phyloP scores from a whole-genome alignment of 78 protist genomes.

The Dictyostelium capitatum region DNA sequence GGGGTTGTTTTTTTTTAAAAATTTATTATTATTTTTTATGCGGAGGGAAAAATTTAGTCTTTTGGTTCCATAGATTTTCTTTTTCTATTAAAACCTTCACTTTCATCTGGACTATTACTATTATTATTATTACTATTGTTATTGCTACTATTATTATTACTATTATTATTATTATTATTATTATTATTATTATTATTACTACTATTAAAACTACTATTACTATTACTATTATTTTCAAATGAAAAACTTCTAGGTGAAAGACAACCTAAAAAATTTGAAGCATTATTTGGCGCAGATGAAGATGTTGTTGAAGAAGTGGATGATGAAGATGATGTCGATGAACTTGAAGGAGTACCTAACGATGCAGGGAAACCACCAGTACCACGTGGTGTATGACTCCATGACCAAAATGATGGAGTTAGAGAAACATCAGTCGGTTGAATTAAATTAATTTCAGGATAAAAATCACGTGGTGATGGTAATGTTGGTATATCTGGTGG shows the following conservation, averaged over 20 bases:
- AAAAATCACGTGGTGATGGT: conserved; percentile 71
- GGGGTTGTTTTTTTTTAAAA: too few relatives aligned
- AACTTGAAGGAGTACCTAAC: neutral
- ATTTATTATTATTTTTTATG: too few relatives aligned
- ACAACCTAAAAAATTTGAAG: neutral
- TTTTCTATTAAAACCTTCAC: neutral
- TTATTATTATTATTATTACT: neutral
- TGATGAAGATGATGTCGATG: neutral
- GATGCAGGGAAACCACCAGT: neutral
- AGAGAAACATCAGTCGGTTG: neutral
- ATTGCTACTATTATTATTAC: neutral
- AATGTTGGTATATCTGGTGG: conserved; percentile 63
- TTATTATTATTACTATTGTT: neutral
- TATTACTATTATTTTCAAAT: neutral
- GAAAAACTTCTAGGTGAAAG: neutral
- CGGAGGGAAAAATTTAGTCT: neutral
- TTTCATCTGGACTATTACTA: neutral
- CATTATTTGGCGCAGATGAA: neutral
- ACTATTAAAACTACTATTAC: neutral
- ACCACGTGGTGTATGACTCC: neutral
- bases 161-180: neutral
- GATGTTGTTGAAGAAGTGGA: neutral
- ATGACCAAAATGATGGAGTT: neutral
- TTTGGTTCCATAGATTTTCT: conserved; percentile 8
- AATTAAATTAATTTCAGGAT: conserved; percentile 21